Evolutionary conservation across 371 early-diverging fungal genomes (phyloP), one percentile per base, ranked within the genome.

Genomic region (Mortierella sp.): DNA sequence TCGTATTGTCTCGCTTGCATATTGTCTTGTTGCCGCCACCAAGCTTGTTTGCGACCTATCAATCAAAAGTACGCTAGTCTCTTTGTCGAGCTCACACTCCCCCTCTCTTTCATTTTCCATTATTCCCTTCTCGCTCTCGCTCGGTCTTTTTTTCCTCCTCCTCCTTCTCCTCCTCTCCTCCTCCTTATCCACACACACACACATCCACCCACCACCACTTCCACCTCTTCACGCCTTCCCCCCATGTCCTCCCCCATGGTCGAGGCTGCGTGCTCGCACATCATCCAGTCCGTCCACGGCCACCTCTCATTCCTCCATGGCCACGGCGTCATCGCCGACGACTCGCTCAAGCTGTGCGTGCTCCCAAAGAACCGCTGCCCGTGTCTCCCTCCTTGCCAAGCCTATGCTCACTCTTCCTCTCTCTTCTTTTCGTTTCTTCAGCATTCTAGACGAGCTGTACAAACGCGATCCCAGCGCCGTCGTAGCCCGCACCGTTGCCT

Each of bases 221-320:
- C 23, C 58, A 18, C 45, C 14, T 30, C 16, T 26, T 41, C 52
- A 24, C 48, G 1, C 24, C n/a, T 14, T 3, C 56, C 23, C 46
- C 27, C 23, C 46, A 61, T 53, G 23, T 31, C 54, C 2, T 21
- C 55, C 43, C 45, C 48, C 61, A 60, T 73, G 74, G 68, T 64
- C 21, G 42, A 73, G 19, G 74, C 74, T 43, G 74, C 74, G 14
- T 73, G 59, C 39, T 67, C 67, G 26, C 74, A 73, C 60, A 73
- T 73, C 38, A 42, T 73, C 47, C 68, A 73, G 46, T 47, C 74
- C 41, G 68, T 73, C 19, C 74, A 73, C 39, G 58, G 68, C 57
- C 68, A 73, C 64, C 42, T 73, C 57, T 48, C 49, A 45, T 73
- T 73, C 46, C 64, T 73, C 52, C 43, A 64, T 23, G 68, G 64